Conservation (phyloP, 1,139 yeast genomes). For the Geotrichum candidum region DNA sequence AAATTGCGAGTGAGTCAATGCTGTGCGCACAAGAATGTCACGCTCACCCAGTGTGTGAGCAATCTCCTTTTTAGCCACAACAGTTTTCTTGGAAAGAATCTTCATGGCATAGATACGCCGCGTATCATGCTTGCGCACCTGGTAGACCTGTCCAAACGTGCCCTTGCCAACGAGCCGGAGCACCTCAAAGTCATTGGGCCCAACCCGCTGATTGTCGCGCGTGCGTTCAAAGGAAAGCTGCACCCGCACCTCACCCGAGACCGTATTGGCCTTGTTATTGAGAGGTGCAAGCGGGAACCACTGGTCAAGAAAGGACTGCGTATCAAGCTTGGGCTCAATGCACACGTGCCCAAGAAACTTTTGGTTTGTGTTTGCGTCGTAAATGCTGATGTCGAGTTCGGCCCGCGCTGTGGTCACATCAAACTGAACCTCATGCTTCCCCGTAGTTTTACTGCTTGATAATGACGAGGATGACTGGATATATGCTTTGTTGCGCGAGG, state of each 20-base stretch:
- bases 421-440: constrained; percentile 89
- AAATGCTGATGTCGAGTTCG: constrained; percentile 77
- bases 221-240: constrained; percentile 68
- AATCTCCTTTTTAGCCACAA: constrained; percentile 92
- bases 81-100: constrained; percentile 85
- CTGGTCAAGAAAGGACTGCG: constrained; percentile 42
- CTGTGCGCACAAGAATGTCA: constrained; percentile 84
- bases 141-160: constrained; percentile 95
- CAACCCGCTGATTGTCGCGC: constrained; percentile 60
- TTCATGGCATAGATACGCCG: constrained; percentile 94
- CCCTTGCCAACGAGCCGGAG: constrained; percentile 89
- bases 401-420: constrained; percentile 75
- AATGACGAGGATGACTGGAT: constrained; percentile 7
- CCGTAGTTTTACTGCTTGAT: constrained; percentile 44
- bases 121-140: constrained; percentile 85
- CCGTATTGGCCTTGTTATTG: constrained; percentile 56
- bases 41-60: constrained; percentile 98
- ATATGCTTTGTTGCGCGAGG: constrained; percentile 27
- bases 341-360: constrained; percentile 80
- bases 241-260: constrained; percentile 69
- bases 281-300: constrained; percentile 77
- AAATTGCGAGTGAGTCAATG: constrained; percentile 75
- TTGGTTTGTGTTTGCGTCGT: constrained; percentile 78
- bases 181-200: constrained; percentile 91
- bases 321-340: constrained; percentile 57